A percentile compares a stretch with the other conserved stretches of the same genome.
Conservation (phyloP, 352 stramenopile genomes). For the Globisporangium takayamanum region DNA sequence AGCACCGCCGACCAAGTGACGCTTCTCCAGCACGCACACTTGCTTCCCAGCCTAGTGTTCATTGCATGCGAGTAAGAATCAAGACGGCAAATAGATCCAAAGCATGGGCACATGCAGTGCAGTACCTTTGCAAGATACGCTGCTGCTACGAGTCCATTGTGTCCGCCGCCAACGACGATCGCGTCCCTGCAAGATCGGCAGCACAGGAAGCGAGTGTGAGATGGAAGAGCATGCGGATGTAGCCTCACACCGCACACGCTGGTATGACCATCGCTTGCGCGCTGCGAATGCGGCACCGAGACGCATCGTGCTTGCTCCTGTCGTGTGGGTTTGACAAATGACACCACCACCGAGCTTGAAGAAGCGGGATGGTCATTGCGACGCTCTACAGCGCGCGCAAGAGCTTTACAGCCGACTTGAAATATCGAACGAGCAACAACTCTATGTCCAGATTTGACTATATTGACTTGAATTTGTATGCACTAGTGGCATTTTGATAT, state of each 20-base stretch:
- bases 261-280: conserved; percentile 34
- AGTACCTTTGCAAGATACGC: conserved; percentile 83
- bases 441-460: background rate
- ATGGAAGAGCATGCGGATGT: background rate
- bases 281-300: conserved; percentile 14
- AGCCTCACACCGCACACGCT: no score
- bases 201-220: background rate
- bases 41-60: conserved; percentile 57
- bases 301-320: conserved; percentile 11
- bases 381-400: background rate
- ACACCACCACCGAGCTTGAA: background rate
- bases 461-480: background rate
- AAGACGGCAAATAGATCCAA: background rate
- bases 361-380: background rate
- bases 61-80: background rate
- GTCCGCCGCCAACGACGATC: conserved; percentile 84
- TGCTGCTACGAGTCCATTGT: conserved; percentile 87
- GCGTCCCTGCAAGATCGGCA: conserved; percentile 46
- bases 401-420: background rate
- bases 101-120: background rate
- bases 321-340: background rate
- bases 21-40: conserved; percentile 86
- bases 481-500: background rate
- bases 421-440: background rate
- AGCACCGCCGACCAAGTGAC: conserved; percentile 81